phyloP scores from a whole-genome alignment of 1,139 yeast genomes.

The Yamadazyma atmosphaerica region DNA sequence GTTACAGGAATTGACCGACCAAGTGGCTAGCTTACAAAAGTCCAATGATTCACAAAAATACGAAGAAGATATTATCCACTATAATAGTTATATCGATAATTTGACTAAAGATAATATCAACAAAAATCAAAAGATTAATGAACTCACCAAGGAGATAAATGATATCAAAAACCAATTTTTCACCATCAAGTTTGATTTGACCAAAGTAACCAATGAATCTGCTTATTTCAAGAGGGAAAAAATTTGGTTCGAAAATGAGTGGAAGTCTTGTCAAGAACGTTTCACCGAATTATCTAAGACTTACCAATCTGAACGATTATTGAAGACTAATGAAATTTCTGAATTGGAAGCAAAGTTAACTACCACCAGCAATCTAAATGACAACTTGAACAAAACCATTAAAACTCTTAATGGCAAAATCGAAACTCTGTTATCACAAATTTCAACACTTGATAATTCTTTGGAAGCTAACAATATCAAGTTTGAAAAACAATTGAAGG shows the following conservation, averaged over 20 bases:
- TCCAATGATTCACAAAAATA: conserved; percentile 7
- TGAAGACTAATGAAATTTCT: conserved; percentile 30
- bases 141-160: conserved; percentile 38
- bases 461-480: conserved; percentile 46
- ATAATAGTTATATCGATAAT: conserved; percentile 52
- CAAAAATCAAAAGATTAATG: conserved; percentile 38
- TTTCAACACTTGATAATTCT: conserved; percentile 23
- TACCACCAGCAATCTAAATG: conserved; percentile 22
- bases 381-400: conserved; percentile 18
- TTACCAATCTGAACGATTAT: conserved; percentile 37
- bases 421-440: conserved; percentile 45
- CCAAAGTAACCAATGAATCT: conserved; percentile 39
- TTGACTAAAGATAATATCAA: conserved; percentile 53
- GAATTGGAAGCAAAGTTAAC: conserved; percentile 28
- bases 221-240: conserved; percentile 37
- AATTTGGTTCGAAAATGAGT: conserved; percentile 52
- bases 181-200: conserved; percentile 41
- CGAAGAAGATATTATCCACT: conserved; percentile 46
- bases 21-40: conserved; percentile 17
- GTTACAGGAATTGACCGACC: conserved; percentile 18
- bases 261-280: conserved; percentile 36
- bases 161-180: conserved; percentile 38
- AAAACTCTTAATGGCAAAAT: conserved; percentile 27
- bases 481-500: conserved; percentile 59
- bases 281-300: conserved; percentile 42